phyloP scores from a whole-genome alignment of 345 rosid genomes.

The Dipteronia dyeriana region DNA sequence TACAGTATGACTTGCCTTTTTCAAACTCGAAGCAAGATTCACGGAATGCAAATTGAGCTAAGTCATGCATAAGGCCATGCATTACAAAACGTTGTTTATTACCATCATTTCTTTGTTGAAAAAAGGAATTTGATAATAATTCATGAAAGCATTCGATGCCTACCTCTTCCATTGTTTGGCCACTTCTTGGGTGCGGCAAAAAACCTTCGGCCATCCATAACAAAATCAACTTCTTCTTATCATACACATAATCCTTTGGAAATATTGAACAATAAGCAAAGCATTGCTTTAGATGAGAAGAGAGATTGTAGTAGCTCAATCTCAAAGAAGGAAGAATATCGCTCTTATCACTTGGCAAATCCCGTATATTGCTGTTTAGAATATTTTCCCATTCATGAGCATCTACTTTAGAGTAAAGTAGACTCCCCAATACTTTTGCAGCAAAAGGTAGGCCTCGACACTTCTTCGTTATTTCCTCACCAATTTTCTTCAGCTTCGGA shows the following conservation, averaged over 20 bases:
- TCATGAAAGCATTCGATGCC: conserved; percentile 37
- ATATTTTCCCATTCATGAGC: conserved; percentile 41
- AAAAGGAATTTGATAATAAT: conserved; percentile 30
- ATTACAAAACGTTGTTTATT: conserved; percentile 27
- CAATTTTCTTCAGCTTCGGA: conserved; percentile 31
- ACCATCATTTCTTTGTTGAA: conserved; percentile 21
- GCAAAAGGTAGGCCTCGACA: conserved; percentile 46
- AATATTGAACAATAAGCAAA: conserved; percentile 43
- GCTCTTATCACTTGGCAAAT: conserved; percentile 33
- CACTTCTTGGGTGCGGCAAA: conserved; percentile 26
- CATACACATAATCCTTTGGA: conserved; percentile 33
- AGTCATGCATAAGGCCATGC: conserved; percentile 45
- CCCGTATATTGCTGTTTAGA: conserved; percentile 35
- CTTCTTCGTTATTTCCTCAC: conserved; percentile 35
- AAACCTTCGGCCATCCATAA: conserved; percentile 46
- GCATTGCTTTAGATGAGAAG: conserved; percentile 36
- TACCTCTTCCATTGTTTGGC: conserved; percentile 31
- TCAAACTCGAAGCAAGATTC: conserved; percentile 37
- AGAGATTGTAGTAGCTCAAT: conserved; percentile 34
- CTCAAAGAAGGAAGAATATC: conserved; percentile 33
- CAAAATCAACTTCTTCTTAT: conserved; percentile 32
- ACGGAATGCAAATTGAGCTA: conserved; percentile 35
- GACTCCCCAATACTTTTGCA: conserved; percentile 41
- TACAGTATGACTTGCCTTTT: conserved; percentile 19
- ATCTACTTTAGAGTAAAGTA: conserved; percentile 30